Evolutionary conservation across 169 alveolate genomes (phyloP), one percentile per base, ranked within the genome.

Genomic region (Plasmodium coatneyi): DNA sequence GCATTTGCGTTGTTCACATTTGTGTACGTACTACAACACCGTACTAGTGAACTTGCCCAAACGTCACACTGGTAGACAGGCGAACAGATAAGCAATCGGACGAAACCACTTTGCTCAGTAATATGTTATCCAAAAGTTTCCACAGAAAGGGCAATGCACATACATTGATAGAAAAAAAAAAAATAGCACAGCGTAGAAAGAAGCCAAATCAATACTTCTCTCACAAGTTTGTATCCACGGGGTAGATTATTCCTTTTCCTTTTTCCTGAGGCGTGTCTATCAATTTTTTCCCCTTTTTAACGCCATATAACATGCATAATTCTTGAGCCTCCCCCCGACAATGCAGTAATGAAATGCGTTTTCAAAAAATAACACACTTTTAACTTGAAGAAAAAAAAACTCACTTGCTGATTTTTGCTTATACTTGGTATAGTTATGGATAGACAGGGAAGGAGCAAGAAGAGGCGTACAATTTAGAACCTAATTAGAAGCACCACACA

Each of bases 271-370:
- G 6, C n/a, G 41, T 66, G 76, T 66, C 76, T 12, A 0, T 66
- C n/a, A 10, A n/a, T 66, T 66, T 28, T 28, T 7, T n/a, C 76
- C 30, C 83, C 32, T 39, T 78, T 36, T 39, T 78, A 78, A 19
- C 83, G 19, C 60, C 49, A 14, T 78, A n/a, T 32, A 66, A 66
- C n/a, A 66, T 66, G 76, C 36, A 66, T 1, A 66, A 78, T 9
- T 39, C n/a, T 36, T 32, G 52, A 78, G 70, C 6, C 39, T 36
- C n/a, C 14, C 83, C 71, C n/a, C 22, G 16, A 39, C 52, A 39
- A 19, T 39, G 83, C 52, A 80, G 30, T 80, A 80, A 49, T 80
- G 86, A 49, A 80, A 80, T n/a, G 74, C 66, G 76, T 16, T 39
- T 80, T 36, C 60, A 39, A 25, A 82, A 56, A 82, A 56, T 82